Evolutionary conservation across 2,329 filamentous ascomycete species (phyloP), one percentile per base, ranked within the genome.

Genomic region (Phyllosticta citribraziliensis): DNA sequence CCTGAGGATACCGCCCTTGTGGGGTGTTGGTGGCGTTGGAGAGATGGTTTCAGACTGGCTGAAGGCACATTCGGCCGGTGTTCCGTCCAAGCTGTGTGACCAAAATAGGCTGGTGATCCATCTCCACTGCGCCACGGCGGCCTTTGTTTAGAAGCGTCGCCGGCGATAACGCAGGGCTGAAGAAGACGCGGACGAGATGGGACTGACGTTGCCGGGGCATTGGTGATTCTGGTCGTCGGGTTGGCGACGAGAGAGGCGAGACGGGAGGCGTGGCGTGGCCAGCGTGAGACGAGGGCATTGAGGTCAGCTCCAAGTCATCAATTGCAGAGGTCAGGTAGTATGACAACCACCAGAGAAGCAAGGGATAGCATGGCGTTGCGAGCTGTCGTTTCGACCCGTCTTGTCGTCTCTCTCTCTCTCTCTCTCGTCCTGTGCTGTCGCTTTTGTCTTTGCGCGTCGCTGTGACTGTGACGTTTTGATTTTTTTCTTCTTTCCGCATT

Each of bases 11-110:
- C 60, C 60, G 60, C 60, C 27, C 60, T 51, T 24, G 17, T 58
- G 56, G 55, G 50, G 60, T 62, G 60, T 62, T 62, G 60, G 60
- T 62, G 60, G 60, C 60, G 60, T 56, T 58, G 55, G 55, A 50
- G 60, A 58, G 60, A 62, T 54, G 54, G 60, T 61, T 61, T 61
- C 60, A 61, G 60, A 53, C 40, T 47, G 54, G 24, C 11, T 40
- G 55, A 51, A 47, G 40, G 35, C 53, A 55, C 20, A 47, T n/a
- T 22, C 30, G 33, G 30, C 50, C 55, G 52, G 60, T 62, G 60
- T 62, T 62, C 57, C 60, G 54, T 20, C 27, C 22, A 53, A 24
- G 58, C 58, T 60, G 58, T 54, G 52, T 53, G 59, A 54, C 59
- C 59, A 61, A 61, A 61, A 61, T 61, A 61, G 59, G 53, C 52